Evolutionary conservation across 2,329 filamentous ascomycete species (phyloP).

Genomic region (Verticillium nonalfalfae): DNA sequence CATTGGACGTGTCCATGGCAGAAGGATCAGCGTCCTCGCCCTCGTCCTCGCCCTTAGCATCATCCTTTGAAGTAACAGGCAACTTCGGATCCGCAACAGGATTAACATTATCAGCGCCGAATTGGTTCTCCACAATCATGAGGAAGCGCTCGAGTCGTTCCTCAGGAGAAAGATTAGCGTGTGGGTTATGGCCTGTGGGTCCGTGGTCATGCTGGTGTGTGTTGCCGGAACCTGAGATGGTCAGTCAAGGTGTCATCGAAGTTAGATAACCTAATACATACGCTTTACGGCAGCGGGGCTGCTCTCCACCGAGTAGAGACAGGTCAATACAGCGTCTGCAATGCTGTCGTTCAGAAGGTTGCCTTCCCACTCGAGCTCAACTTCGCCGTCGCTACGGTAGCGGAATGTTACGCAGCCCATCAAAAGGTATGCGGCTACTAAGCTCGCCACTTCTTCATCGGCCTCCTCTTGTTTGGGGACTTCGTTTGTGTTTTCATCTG

Average conservation of each 20-base stretch:
- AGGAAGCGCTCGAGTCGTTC: conserved; percentile 81
- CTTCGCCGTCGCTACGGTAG: conserved; percentile 68
- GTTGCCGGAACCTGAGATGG: conserved; percentile 48
- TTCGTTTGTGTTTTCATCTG: conserved; percentile 20
- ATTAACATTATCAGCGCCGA: conserved; percentile 74
- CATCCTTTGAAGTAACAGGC: conserved; percentile 21
- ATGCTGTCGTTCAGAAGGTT: conserved; percentile 98
- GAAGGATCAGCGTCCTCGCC: conserved; percentile 21
- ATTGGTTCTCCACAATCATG: conserved; percentile 96
- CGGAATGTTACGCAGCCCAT: conserved; percentile 90
- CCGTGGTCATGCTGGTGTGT: conserved; percentile 20
- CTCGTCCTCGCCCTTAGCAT: conserved; percentile 23
- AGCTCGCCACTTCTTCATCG: conserved; percentile 55
- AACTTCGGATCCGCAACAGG: conserved; percentile 66
- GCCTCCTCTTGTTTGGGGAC: conserved; percentile 42
- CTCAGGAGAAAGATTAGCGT: conserved; percentile 62
- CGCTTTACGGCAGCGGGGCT: conserved; percentile 92
- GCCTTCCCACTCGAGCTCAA: conserved; percentile 94
- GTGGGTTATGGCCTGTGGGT: conserved; percentile 55
- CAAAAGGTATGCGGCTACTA: conserved; percentile 57
- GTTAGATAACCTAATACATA: conserved; percentile 48
- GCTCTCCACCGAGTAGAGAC: conserved; percentile 86
- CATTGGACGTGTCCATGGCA: conserved; percentile 20
- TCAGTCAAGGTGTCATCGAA: neutral
- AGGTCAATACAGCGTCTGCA: conserved; percentile 93